Percentiles rank a stretch among this genome's conserved stretches.
These are phyloP conservation scores for Capronia americana DNA, from an alignment of 2,329 filamentous ascomycete genomes.

Conservation along the genomic window DNA sequence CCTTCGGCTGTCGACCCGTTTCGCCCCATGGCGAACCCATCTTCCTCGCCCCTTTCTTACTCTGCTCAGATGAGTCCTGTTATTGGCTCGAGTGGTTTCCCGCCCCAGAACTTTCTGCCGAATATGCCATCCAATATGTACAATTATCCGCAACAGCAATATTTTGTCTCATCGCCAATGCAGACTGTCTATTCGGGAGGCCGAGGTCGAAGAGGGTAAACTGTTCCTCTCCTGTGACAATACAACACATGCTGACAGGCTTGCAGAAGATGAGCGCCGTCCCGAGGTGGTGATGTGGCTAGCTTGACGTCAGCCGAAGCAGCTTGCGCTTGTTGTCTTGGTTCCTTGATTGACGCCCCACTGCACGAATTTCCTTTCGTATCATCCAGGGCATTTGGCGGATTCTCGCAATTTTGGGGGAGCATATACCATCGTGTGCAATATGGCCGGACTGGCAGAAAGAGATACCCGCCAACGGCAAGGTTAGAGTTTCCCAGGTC, in stretches of 20 bases:
- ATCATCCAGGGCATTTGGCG: not conserved
- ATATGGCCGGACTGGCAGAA: not conserved
- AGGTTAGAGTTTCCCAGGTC: constrained; percentile 1
- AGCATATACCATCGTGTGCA: constrained; percentile 17
- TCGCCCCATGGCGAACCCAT: constrained; percentile 49
- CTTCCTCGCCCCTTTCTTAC: constrained; percentile 46
- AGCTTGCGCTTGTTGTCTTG: not conserved
- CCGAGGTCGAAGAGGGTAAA: constrained; percentile 49
- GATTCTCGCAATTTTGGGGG: not conserved
- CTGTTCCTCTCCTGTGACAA: constrained; percentile 4
- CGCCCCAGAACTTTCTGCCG: constrained; percentile 54
- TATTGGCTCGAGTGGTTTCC: constrained; percentile 52
- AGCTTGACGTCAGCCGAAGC: not conserved
- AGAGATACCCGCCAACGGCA: constrained; percentile 10
- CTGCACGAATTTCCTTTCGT: constrained; percentile 14
- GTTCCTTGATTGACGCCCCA: not conserved
- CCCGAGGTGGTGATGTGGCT: not conserved
- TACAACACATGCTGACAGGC: not conserved
- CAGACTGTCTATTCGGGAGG: constrained; percentile 55
- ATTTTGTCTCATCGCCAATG: constrained; percentile 48
- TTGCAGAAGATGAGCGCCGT: constrained; percentile 1
- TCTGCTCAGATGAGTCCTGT: constrained; percentile 52
- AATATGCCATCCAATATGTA: constrained; percentile 56
- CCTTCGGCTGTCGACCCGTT: constrained; percentile 51
- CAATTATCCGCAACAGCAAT: constrained; percentile 55